Evolutionary conservation across 2,329 filamentous ascomycete genomes (phyloP).

Genomic region (Verticillium klebahnii): DNA sequence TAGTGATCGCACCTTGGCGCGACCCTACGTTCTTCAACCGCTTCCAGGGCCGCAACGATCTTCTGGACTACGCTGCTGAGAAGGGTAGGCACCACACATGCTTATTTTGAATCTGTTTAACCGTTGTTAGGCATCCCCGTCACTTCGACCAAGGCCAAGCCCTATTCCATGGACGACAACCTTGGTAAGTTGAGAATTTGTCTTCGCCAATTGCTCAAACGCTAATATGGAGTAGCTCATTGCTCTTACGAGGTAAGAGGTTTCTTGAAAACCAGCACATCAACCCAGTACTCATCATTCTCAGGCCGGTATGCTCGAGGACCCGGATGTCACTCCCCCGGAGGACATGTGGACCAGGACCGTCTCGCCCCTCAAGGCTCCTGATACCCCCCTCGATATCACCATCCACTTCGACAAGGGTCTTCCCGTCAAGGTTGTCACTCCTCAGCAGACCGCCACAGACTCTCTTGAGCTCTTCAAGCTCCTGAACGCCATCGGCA

Average conservation of each 20-base stretch:
- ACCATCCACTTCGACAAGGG: constrained; percentile 64
- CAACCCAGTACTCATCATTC: not conserved
- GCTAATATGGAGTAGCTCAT: constrained; percentile 58
- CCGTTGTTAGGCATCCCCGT: constrained; percentile 58
- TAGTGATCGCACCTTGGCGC: constrained; percentile 70
- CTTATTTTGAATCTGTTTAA: not conserved
- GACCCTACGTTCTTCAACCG: constrained; percentile 64
- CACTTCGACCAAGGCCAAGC: constrained; percentile 52
- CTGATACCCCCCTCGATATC: constrained; percentile 60
- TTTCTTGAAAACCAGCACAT: not conserved
- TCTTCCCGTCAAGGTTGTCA: constrained; percentile 53
- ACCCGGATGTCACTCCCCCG: constrained; percentile 53
- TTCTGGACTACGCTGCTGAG: constrained; percentile 65
- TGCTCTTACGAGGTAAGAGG: constrained; percentile 56
- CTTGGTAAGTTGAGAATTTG: constrained; percentile 34
- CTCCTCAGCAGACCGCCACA: constrained; percentile 28
- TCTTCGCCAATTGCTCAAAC: not conserved
- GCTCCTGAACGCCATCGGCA: constrained; percentile 58
- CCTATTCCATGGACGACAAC: constrained; percentile 50
- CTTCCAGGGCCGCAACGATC: constrained; percentile 67
- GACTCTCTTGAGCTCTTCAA: constrained; percentile 63
- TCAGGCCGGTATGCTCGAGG: constrained; percentile 59
- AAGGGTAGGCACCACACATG: constrained; percentile 22
- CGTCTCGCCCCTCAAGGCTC: constrained; percentile 52
- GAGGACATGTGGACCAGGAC: constrained; percentile 68